Evolutionary conservation across 78 protist genomes (phyloP).

Genomic region (Bigelowiella natans): DNA sequence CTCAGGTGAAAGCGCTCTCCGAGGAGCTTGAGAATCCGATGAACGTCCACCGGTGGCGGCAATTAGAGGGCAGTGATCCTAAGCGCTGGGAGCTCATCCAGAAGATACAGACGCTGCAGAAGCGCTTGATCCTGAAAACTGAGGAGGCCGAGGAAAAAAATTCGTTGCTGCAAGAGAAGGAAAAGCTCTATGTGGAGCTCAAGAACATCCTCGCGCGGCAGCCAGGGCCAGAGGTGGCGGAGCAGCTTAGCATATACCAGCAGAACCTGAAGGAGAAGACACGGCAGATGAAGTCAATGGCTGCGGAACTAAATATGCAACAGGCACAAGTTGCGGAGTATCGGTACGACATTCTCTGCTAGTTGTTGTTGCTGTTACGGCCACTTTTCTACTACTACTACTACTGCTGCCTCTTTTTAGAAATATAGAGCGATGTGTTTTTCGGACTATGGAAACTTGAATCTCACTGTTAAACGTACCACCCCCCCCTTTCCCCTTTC

Average conservation of each 20-base stretch:
- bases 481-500: no score
- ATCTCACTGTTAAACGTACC: no score
- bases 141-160: slow-evolving; percentile 72
- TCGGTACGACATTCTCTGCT: no score
- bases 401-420: no score
- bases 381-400: no score
- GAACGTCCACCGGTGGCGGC: slow-evolving; percentile 69
- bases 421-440: no score
- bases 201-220: slow-evolving; percentile 65
- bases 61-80: slow-evolving; percentile 21
- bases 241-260: slow-evolving; percentile 45
- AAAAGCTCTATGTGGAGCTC: slow-evolving; percentile 62
- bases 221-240: slow-evolving; percentile 71
- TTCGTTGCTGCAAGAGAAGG: slow-evolving; percentile 61
- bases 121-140: slow-evolving; percentile 68
- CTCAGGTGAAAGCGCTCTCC: slow-evolving; percentile 41
- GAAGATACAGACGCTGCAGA: slow-evolving; percentile 74
- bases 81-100: slow-evolving; percentile 51
- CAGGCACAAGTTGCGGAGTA: slow-evolving; percentile 16
- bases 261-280: slow-evolving; percentile 43
- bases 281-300: slow-evolving; percentile 39
- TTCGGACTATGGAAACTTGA: no score
- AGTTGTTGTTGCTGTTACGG: no score
- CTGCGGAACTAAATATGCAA: slow-evolving; percentile 44
- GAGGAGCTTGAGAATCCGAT: slow-evolving; percentile 83